Evolutionary conservation across 148 eudicot species (phyloP).

Genomic region (Rhododendron molle): DNA sequence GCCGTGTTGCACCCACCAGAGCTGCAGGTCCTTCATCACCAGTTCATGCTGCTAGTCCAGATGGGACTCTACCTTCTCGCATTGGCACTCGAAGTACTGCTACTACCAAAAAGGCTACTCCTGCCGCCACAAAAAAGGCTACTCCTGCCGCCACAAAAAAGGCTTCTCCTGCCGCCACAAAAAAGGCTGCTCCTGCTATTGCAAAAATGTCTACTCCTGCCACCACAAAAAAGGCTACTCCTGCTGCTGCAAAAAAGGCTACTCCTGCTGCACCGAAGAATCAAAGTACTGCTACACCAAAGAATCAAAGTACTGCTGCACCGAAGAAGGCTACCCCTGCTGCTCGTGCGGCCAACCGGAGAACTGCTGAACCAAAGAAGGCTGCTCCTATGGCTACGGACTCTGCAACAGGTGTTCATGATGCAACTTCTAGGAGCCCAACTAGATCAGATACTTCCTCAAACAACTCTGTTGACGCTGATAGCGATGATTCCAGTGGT

Average conservation of each 20-base stretch:
- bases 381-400: background rate
- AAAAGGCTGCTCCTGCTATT: background rate
- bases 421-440: conserved; percentile 16
- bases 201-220: background rate
- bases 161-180: background rate
- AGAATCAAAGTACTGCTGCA: background rate
- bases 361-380: conserved; percentile 14
- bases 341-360: background rate
- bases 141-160: background rate
- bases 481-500: conserved; percentile 24
- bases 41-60: conserved; percentile 12
- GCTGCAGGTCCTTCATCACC: conserved; percentile 9
- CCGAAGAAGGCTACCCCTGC: background rate
- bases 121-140: background rate
- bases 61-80: background rate
- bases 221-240: background rate
- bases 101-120: background rate
- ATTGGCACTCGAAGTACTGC: conserved; percentile 3
- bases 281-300: background rate
- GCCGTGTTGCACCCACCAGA: conserved; percentile 12
- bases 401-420: background rate
- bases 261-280: background rate
- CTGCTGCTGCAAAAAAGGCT: background rate
- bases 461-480: conserved; percentile 15
- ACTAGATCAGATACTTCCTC: conserved; percentile 15